Percentiles rank a stretch among this genome's conserved stretches.
Evolutionary conservation across 352 stramenopile species (phyloP).

Genomic region (Lagenidium giganteum): DNA sequence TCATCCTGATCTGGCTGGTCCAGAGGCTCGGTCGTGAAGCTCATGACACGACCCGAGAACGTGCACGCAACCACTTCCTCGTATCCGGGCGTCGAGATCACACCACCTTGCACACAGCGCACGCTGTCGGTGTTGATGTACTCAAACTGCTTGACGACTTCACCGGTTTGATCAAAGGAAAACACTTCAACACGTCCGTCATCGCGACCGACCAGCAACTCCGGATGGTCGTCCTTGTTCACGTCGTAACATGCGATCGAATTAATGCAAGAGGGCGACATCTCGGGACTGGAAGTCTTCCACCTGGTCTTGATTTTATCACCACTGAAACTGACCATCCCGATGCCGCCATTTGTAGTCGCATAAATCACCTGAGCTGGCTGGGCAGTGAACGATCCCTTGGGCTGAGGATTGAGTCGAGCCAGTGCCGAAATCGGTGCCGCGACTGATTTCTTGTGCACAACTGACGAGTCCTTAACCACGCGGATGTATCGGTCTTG

Average conservation of each 20-base stretch:
- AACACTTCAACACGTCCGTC: slow-evolving; percentile 79
- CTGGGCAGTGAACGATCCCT: slow-evolving; percentile 15
- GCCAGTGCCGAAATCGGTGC: slow-evolving; percentile 48
- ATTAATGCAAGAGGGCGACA: slow-evolving; percentile 48
- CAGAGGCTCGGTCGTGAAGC: slow-evolving; percentile 79
- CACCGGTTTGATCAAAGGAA: slow-evolving; percentile 39
- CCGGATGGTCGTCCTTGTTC: slow-evolving; percentile 69
- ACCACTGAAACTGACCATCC: slow-evolving; percentile 59
- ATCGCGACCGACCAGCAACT: slow-evolving; percentile 77
- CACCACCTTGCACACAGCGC: slow-evolving; percentile 61
- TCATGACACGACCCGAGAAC: slow-evolving; percentile 75
- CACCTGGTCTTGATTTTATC: slow-evolving; percentile 64
- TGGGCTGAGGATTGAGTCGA: slow-evolving; percentile 18
- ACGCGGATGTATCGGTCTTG: slow-evolving; percentile 69
- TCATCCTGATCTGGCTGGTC: slow-evolving; percentile 71
- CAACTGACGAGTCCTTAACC: slow-evolving; percentile 46
- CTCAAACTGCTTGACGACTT: slow-evolving; percentile 64
- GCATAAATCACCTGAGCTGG: slow-evolving; percentile 57
- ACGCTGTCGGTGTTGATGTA: slow-evolving; percentile 69
- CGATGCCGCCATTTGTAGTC: slow-evolving; percentile 48
- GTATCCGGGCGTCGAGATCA: slow-evolving; percentile 63
- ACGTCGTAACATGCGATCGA: slow-evolving; percentile 76
- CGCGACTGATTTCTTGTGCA: slow-evolving; percentile 56
- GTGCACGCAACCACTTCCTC: slow-evolving; percentile 75
- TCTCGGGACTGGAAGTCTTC: slow-evolving; percentile 16